Conservation (phyloP, 352 stramenopile genomes). For the Thalassiosira hispida region DNA sequence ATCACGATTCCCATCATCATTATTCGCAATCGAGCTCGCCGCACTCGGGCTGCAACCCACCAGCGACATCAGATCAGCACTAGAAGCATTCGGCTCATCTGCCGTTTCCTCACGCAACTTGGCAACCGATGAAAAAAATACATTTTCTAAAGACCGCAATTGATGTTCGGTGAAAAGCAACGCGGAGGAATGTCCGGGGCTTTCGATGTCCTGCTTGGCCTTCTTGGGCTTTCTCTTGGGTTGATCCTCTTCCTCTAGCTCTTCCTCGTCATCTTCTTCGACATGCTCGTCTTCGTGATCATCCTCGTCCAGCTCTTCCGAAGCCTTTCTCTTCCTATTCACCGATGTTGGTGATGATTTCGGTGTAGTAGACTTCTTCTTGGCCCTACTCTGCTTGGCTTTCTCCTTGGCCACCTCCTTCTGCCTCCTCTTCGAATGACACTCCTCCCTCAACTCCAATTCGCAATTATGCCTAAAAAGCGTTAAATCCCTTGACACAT, state of each 20-base stretch:
- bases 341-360: neutral
- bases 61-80: constrained; percentile 6
- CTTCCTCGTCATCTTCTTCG: constrained; percentile 17
- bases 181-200: constrained; percentile 21
- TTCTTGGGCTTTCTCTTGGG: constrained; percentile 21
- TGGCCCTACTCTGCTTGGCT: no score
- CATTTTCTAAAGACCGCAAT: constrained; percentile 32
- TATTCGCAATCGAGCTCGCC: neutral
- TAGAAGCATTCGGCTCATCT: constrained; percentile 16
- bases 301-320: constrained; percentile 2
- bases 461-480: constrained; percentile 25
- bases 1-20: no score
- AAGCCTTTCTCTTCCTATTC: constrained; percentile 21
- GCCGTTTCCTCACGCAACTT: constrained; percentile 20
- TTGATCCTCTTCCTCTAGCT: constrained; percentile 26
- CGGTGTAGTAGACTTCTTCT: neutral
- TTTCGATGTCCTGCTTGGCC: constrained; percentile 15
- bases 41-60: neutral
- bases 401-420: constrained; percentile 5
- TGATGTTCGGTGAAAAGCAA: constrained; percentile 51
- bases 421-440: neutral
- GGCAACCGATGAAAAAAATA: constrained; percentile 37
- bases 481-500: constrained; percentile 20
- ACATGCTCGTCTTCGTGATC: constrained; percentile 10
- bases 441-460: constrained; percentile 13